phyloP scores from a whole-genome alignment of 768 basidiomycete genomes.

The Mycena crocata region DNA sequence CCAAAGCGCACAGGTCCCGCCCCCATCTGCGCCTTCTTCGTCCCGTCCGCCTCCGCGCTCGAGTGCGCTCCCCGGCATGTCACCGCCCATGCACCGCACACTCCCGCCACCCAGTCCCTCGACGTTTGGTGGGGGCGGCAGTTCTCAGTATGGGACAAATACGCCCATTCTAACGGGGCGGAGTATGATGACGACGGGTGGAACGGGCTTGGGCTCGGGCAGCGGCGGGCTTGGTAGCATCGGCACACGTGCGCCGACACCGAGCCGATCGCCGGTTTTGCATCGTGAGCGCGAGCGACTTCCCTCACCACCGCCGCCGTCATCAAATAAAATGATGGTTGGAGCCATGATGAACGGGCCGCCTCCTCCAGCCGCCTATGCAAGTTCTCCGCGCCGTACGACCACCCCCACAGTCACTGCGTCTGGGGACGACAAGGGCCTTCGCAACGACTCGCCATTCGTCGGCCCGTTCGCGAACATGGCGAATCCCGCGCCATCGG shows the following conservation, averaged over 20 bases:
- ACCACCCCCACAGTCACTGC: conserved; percentile 20
- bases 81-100: conserved; percentile 34
- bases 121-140: conserved; percentile 36
- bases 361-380: conserved; percentile 19
- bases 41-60: conserved; percentile 39
- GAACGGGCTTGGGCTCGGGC: conserved; percentile 28
- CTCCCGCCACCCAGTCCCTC: conserved; percentile 39
- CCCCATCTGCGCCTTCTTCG: conserved; percentile 32
- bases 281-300: conserved; percentile 30
- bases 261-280: conserved; percentile 31
- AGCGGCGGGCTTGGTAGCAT: conserved; percentile 16
- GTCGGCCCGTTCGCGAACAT: conserved; percentile 30
- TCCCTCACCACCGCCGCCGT: conserved; percentile 25
- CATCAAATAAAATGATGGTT: conserved; percentile 35
- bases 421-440: conserved; percentile 25
- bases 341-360: conserved; percentile 35
- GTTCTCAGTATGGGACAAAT: conserved; percentile 27
- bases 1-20: conserved; percentile 29
- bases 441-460: conserved; percentile 35
- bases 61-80: conserved; percentile 23
- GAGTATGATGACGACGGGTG: conserved; percentile 21
- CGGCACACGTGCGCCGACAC: conserved; percentile 27
- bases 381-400: conserved; percentile 27
- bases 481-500: conserved; percentile 26
- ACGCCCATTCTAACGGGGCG: conserved; percentile 23